Evolutionary conservation across 2,329 filamentous ascomycete species (phyloP), one percentile per base, ranked within the genome.

Genomic region (Thielaviopsis musarum): DNA sequence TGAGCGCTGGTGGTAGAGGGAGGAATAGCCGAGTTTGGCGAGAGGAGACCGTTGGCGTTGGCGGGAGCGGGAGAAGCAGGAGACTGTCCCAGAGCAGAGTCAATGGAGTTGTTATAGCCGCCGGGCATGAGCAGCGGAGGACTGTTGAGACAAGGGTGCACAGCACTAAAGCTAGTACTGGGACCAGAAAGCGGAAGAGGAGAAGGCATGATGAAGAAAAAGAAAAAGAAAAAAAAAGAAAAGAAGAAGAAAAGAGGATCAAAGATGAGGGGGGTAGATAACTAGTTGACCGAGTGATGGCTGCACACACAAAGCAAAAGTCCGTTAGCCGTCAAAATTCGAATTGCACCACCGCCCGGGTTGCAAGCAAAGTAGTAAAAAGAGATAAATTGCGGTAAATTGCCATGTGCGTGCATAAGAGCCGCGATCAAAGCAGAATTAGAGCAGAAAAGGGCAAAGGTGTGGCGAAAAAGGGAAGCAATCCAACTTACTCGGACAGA

Each of bases 121-220:
- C 65, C 64, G 38, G 58, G 24, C 19, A 54, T 54, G 22, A 49
- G 59, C 59, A 62, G 59, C 56, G 61, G 65, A 58, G 66, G 65
- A 63, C 69, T 70, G 68, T 71, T 73, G 68, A 79, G 72, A 63
- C 70, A 71, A 66, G 76, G 75, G 72, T 80, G 76, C 70, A 79
- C 72, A 64, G 75, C 52, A 41, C 56, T 56, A n/a, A 45, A 51
- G 48, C n/a, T 53, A 24, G 56, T 30, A 54, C 26, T 58, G 57
- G 34, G 24, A 30, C 28, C n/a, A 15, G 58, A 28, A 57, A n/a
- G 24, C 28, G 30, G n/a, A 3, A 48, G 52, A 34, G 53, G 38
- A 21, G 52, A 2, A 48, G 28, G 28, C 45, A 59, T 45, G 26
- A 26, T n/a, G 24, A 54, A 38, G 41, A 52, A 52, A 53, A 56